Base-by-base conservation (phyloP, 2,329 filamentous ascomycete genomes). In the Sclerotinia borealis region DNA sequence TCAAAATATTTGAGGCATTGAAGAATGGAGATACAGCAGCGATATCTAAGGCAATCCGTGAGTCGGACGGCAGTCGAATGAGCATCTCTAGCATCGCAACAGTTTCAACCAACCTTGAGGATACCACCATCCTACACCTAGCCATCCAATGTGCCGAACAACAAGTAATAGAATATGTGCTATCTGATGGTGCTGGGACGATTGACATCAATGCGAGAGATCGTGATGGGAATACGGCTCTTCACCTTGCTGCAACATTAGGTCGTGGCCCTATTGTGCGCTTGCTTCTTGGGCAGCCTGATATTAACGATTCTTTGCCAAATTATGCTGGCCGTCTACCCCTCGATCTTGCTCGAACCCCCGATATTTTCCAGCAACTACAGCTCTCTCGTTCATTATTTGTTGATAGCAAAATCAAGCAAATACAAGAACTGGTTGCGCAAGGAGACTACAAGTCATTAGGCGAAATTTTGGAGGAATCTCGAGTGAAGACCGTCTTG, bases 61-160 rank as follows among this genome's bases (percentile, higher is more conserved):
- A 92, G 65, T 84, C 83, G 7, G 70, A 72, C 63, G 62, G 65
- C 13, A 67, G 56, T 31, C 63, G 47, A 76, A 79, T 64, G 79
- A 85, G 60, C 76, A 76, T 65, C 78, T 79, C 54, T 76, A 62
- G 59, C n/a, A 81, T 56, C 78, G 50, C 63, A 27, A 67, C 55
- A 22, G 48, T 49, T 52, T 72, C 76, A 65, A 71, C 75, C 68
- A 76, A 75, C 63, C 75, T 92, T 34, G 89, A 93, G 64, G 93
- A 96, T 62, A 97, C 93, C 0, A 95, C 91, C 2, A 89, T 98
- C 48, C 81, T 99, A 43, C 93, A 99, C 75, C 81, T 99, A 47
- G 93, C 95, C 31, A 92, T 98, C 50, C 95, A 99, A 77, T 98
- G 93, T 77, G 93, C 95, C 56, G 95, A 98, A 75, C 84, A 89